Evolutionary conservation across 1,284 basidiomycete genomes (phyloP).

Genomic region (Volvariella volvacea): DNA sequence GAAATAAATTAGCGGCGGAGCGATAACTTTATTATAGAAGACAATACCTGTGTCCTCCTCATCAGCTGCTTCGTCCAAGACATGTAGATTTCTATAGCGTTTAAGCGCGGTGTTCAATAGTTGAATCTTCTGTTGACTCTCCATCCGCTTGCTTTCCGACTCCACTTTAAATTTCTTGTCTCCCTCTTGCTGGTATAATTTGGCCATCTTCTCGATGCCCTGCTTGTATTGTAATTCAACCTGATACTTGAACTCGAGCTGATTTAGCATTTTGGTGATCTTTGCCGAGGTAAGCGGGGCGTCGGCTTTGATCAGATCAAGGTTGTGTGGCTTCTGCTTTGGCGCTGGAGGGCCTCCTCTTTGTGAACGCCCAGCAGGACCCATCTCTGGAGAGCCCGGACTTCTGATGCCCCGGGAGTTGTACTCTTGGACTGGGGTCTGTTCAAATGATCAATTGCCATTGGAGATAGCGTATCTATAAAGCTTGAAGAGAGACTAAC

Average conservation of each 20-base stretch:
- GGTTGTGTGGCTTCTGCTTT: conserved; percentile 62
- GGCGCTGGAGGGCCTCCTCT: conserved; percentile 25
- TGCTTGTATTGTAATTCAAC: conserved; percentile 98
- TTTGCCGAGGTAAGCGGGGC: conserved; percentile 95
- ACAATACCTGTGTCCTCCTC: conserved; percentile 67
- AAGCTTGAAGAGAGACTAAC: conserved; percentile 16
- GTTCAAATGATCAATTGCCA: conserved; percentile 16
- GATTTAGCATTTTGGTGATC: conserved; percentile 97
- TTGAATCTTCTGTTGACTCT: conserved; percentile 95
- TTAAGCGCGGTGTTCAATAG: conserved; percentile 89
- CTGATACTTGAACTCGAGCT: conserved; percentile 98
- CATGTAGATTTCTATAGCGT: conserved; percentile 93
- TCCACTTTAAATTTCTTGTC: conserved; percentile 91
- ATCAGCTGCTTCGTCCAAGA: conserved; percentile 85
- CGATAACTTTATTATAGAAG: not conserved
- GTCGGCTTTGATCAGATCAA: conserved; percentile 96
- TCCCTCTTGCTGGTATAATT: conserved; percentile 89
- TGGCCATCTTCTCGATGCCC: conserved; percentile 99
- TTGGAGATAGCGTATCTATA: conserved; percentile 8
- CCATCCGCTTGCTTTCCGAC: conserved; percentile 89
- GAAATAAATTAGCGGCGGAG: conserved; percentile 9
- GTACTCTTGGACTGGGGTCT: conserved; percentile 47
- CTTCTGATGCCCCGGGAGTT: conserved; percentile 35
- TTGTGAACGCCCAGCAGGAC: conserved; percentile 25
- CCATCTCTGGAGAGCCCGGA: conserved; percentile 34